Evolutionary conservation across 768 basidiomycete species (phyloP).

Genomic region (Amanita muscaria): DNA sequence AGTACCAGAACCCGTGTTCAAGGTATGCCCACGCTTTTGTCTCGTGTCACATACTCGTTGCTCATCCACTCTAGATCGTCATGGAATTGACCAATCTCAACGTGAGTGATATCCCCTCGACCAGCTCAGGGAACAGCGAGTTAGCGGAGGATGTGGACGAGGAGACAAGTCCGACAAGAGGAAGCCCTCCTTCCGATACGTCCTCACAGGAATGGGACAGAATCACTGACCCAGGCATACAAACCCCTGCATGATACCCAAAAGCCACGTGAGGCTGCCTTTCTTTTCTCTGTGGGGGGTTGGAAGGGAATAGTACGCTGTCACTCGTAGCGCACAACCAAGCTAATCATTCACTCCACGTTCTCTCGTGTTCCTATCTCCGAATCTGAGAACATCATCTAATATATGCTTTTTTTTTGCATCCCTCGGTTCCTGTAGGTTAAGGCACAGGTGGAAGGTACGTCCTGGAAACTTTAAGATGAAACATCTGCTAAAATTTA

Average conservation of each 20-base stretch:
- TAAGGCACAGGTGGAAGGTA: constrained; percentile 66
- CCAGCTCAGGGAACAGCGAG: neutral
- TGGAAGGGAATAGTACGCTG: constrained; percentile 12
- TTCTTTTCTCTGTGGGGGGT: constrained; percentile 15
- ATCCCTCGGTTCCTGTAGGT: constrained; percentile 36
- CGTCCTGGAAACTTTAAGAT: constrained; percentile 26
- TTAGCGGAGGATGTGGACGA: constrained; percentile 38
- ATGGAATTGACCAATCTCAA: constrained; percentile 53
- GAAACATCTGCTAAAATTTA: neutral
- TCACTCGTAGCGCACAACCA: constrained; percentile 17
- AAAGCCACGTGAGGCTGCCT: constrained; percentile 7
- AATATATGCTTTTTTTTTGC: constrained; percentile 44
- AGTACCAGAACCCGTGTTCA: constrained; percentile 72
- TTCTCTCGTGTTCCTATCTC: constrained; percentile 15
- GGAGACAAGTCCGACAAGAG: constrained; percentile 50
- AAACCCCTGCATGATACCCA: constrained; percentile 31
- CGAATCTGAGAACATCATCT: constrained; percentile 37
- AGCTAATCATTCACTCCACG: constrained; percentile 8
- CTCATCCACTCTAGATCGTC: constrained; percentile 32
- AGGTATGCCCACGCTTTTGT: constrained; percentile 36
- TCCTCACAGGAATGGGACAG: constrained; percentile 91
- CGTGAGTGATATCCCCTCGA: constrained; percentile 7
- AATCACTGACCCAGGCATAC: constrained; percentile 65
- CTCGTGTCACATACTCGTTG: neutral
- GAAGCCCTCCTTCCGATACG: constrained; percentile 73